Evolutionary conservation across 2,329 filamentous ascomycete genomes (phyloP), one percentile per base, ranked within the genome.

Genomic region (Chaetomium globosum): DNA sequence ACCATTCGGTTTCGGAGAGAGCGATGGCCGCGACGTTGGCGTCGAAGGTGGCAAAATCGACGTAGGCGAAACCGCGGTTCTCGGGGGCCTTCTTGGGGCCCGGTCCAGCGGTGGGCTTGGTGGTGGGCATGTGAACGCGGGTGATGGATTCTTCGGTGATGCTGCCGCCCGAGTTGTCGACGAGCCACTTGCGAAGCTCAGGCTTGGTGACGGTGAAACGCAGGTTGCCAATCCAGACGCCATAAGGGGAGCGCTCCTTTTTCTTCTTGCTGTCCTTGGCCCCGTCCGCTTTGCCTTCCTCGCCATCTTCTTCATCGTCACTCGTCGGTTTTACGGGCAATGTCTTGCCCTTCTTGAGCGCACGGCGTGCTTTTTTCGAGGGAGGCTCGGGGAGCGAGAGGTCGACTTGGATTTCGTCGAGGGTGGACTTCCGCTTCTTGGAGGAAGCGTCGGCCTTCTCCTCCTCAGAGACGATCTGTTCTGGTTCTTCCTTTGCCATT

Each of bases 11-110:
- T 78, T 99, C 95, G n/a, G 91, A 96, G 49, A 97, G 81, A 2
- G 87, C 89, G 68, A 97, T 84, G 55, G 93, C 93, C n/a, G 89
- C 86, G 39, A 92, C 81, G 73, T 93, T 85, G 52, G 88, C 85
- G n/a, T 79, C 79, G 49, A 89, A 84, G 28, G 85, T 89, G 54
- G 87, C 81, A 75, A 99, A 97, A 76, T 99, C 96, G 69, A 99
- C 88, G 75, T 99, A 99, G 62, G 95, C 95, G 75, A 97, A 99
- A 19, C 95, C 96, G 78, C 90, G 94, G 81, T 98, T 99, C 72
- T 88, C 81, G 26, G 83, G 33, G 19, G 78, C 72, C 83, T 77
- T 77, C 69, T 80, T 81, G 69, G 67, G 70, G 19, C 71, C 64
- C n/a, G 68, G 51, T 4, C 73, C n/a, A 62, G 72, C 58, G 68